Conservation (phyloP, 306 rosid genomes). For the Pterocarpus macrocarpus region DNA sequence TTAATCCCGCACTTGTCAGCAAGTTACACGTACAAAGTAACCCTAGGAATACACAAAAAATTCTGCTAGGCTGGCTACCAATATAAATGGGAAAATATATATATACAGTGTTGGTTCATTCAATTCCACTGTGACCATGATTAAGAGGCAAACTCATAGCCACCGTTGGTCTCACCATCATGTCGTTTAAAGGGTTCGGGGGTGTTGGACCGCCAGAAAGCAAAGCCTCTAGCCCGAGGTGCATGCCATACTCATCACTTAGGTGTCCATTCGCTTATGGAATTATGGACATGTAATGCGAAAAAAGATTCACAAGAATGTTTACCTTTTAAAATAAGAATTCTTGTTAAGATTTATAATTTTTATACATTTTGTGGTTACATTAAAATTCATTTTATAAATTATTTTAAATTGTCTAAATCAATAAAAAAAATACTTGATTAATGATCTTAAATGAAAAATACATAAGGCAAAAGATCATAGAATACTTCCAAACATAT, state of each 20-base stretch:
- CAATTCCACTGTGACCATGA: neutral
- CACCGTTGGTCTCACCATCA: constrained; percentile 59
- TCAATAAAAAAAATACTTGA: neutral
- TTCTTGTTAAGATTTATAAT: neutral
- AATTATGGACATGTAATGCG: neutral
- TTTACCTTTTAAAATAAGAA: neutral
- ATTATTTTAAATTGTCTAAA: too few species aligned
- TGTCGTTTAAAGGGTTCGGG: neutral
- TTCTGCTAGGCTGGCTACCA: constrained; percentile 57
- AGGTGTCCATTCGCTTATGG: neutral
- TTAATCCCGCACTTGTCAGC: too few species aligned
- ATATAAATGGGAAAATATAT: neutral
- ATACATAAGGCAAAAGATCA: neutral
- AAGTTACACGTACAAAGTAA: too few species aligned
- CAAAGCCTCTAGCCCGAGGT: constrained; percentile 26
- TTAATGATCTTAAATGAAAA: too few species aligned
- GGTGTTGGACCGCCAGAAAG: constrained; percentile 48
- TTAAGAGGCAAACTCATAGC: constrained; percentile 29
- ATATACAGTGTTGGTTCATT: neutral
- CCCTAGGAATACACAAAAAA: constrained; percentile 42
- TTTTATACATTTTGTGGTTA: too few species aligned
- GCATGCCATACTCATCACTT: neutral
- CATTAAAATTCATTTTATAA: too few species aligned
- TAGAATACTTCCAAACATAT: constrained; percentile 57
- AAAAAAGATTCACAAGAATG: neutral